Conservation (phyloP, 306 rosid genomes). For the Dryas octopetala region DNA sequence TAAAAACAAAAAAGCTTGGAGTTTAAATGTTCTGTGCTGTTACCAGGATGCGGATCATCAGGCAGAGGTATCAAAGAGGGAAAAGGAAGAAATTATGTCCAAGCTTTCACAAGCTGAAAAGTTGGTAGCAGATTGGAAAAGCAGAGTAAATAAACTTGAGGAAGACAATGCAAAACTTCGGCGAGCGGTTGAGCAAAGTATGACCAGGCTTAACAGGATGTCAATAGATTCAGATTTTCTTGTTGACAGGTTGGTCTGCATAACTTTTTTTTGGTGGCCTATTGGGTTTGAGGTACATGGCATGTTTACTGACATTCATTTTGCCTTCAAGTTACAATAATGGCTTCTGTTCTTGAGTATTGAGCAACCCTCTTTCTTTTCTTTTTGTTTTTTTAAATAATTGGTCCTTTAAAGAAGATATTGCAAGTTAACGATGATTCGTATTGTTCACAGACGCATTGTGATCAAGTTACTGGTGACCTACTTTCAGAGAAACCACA, state of each 20-base stretch:
- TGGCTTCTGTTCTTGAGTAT: not conserved
- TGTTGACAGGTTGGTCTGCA: constrained; percentile 78
- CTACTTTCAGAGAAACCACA: constrained; percentile 89
- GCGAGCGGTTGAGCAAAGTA: constrained; percentile 89
- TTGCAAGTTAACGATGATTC: constrained; percentile 23
- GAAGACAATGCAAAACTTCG: constrained; percentile 91
- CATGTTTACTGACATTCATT: not conserved
- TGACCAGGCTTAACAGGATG: constrained; percentile 96
- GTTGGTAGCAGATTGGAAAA: constrained; percentile 71
- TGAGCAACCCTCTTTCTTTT: not conserved
- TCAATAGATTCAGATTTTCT: constrained; percentile 95
- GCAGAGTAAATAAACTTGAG: constrained; percentile 82
- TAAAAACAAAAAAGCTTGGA: not conserved
- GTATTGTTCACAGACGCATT: constrained; percentile 78
- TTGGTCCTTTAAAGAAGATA: not conserved
- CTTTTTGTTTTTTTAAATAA: not conserved
- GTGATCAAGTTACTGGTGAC: constrained; percentile 88
- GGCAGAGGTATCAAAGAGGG: constrained; percentile 53
- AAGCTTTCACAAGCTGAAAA: constrained; percentile 78
- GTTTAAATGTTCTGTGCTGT: constrained; percentile 11
- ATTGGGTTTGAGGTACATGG: not conserved
- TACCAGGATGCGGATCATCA: constrained; percentile 67
- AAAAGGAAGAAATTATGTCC: constrained; percentile 67
- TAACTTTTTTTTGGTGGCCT: constrained; percentile 20
- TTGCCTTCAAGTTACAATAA: not conserved